Evolutionary conservation across 225 moss, liverwort and hornwort genomes (phyloP), one percentile per base, ranked within the genome.

Genomic region (Straminergon stramineum): DNA sequence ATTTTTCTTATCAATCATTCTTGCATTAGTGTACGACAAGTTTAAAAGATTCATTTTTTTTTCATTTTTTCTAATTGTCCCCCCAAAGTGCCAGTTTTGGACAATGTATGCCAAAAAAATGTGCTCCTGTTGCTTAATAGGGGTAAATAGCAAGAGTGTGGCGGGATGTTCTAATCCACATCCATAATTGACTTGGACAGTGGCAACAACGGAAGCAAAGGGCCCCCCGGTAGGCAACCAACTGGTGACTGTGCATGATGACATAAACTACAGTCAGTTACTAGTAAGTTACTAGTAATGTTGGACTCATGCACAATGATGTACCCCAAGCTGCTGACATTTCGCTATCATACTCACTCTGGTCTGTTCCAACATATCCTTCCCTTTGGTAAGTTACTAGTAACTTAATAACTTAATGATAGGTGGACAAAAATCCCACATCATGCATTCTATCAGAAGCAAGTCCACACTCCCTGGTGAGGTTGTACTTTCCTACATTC

Each of bases 361-460:
- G 26, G 15, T 69, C 63, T 78, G 77, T 24, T 89, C 79, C 89
- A 83, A 83, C 89, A 89, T 70, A 68, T 13, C 7, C 13, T 39
- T 39, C 69, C n/a, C 13, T 39, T 39, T 2, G 69, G 7, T 68
- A 68, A 37, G 21, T 63, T 15, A 26, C 8, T 15, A 15, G 48
- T 48, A 9, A 48, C 8, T n/a, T n/a, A n/a, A n/a, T n/a, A 48
- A 48, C 48, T 48, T 68, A 55, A 91, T 69, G 69, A 37, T 19
- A 24, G 6, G 4, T 11, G 63, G 86, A 91, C 86, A 13, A 76
- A 85, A 35, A 51, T 37, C 43, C 53, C 62, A 55, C 78, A 83
- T 86, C 90, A 90, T 90, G 87, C 77, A 71, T 64, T 79, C 90
- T 84, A 87, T 84, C 84, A 84, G 62, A 84, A 56, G 71, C 61